Base-by-base conservation (phyloP, 805 yeast species). In the Candida sphagnicola region DNA sequence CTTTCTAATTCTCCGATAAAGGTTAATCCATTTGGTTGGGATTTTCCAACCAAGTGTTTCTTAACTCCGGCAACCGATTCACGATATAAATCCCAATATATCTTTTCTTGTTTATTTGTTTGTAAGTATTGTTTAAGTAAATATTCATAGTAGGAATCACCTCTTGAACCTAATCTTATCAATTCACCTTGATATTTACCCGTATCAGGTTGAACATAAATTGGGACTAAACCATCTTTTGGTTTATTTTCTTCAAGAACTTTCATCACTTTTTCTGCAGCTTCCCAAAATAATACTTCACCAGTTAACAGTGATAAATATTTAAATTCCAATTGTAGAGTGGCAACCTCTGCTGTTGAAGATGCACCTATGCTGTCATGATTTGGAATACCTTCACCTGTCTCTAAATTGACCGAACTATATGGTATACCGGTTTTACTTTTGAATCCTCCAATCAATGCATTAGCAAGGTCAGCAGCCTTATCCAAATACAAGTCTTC, bases 131-230 rank as follows among this genome's bases (percentile, higher is more conserved):
- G 96, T 59, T 89, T 89, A 47, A 89, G 68, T 32, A 90, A 66
- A 56, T 88, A 88, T 62, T 90, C 96, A 55, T 90, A 89, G 57
- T 89, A 90, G 0, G 96, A 86, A 61, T 89, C 97, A 34, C 96
- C 97, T 49, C 96, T 72, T 1, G 95, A 84, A 0, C 97, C 97
- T 40, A 90, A 65, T 46, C 96, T 74, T 44, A 91, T 86, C 38
- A 75, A 60, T 2, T 56, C 50, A 1, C 88, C 88, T 42, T 68
- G 75, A 57, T 77, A 88, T 44, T 68, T 65, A 4, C 93, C 96
- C 0, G 82, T 74, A 30, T 78, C 82, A 6, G 96, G 93, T 26
- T 77, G 67, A 26, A 90, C 79, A 53, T 69, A 85, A 32, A 88
- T 86, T 2, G 97, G 96, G 3, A 77, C 95, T 30, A 90, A 70